Evolutionary conservation across 2,329 filamentous ascomycete species (phyloP).

Genomic region (Aspergillus sp.): DNA sequence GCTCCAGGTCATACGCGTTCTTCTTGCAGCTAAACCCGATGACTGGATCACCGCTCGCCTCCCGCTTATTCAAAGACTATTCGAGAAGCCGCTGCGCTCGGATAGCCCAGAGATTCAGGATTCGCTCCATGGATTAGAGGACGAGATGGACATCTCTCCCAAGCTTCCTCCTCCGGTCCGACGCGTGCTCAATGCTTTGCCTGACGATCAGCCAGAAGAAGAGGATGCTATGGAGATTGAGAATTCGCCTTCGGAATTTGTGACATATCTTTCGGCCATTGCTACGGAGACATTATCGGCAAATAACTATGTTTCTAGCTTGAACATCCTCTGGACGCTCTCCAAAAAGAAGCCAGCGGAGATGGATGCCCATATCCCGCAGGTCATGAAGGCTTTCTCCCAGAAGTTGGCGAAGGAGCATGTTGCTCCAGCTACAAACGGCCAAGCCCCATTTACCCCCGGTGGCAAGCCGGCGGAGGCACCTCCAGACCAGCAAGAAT

Average conservation of each 20-base stretch:
- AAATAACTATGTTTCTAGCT: constrained; percentile 77
- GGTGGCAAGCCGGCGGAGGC: constrained; percentile 41
- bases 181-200: constrained; percentile 83
- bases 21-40: constrained; percentile 81
- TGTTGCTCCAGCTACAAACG: constrained; percentile 67
- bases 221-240: constrained; percentile 78
- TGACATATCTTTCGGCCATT: constrained; percentile 77
- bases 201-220: constrained; percentile 74
- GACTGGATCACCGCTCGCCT: constrained; percentile 86
- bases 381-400: constrained; percentile 90
- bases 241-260: constrained; percentile 78
- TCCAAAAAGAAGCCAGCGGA: constrained; percentile 79
- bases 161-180: constrained; percentile 73
- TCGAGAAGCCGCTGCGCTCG: constrained; percentile 84
- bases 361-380: constrained; percentile 83
- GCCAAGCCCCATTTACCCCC: constrained; percentile 35
- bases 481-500: constrained; percentile 67
- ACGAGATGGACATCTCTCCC: constrained; percentile 65
- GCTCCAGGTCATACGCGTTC: constrained; percentile 83
- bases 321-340: constrained; percentile 92
- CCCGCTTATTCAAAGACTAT: constrained; percentile 73
- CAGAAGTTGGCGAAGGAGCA: constrained; percentile 91
- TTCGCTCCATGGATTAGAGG: constrained; percentile 74
- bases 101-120: constrained; percentile 93
- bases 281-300: constrained; percentile 84